Conservation (phyloP, 2,329 filamentous ascomycete species). For the Dothideomycetes sp. region DNA sequence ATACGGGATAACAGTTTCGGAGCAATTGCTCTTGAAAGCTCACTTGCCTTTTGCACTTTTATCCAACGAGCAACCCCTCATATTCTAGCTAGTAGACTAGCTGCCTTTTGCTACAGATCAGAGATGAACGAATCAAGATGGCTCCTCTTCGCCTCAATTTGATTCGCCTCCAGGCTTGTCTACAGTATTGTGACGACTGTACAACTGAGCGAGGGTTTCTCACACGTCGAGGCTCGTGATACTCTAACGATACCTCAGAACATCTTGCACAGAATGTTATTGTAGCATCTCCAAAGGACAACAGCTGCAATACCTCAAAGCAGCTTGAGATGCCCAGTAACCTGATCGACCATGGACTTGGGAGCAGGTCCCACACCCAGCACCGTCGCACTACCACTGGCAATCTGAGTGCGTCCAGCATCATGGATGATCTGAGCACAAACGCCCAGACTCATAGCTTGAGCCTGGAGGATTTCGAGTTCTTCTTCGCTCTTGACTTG, state of each 20-base stretch:
- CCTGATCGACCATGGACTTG: slow-evolving; percentile 73
- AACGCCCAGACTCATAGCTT: slow-evolving; percentile 73
- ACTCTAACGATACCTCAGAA: background rate
- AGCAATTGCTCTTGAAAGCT: too few relatives aligned
- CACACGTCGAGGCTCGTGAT: background rate
- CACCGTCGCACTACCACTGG: slow-evolving; percentile 83
- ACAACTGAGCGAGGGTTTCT: too few relatives aligned
- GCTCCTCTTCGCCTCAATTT: background rate
- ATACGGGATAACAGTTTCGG: too few relatives aligned
- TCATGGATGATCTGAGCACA: slow-evolving; percentile 87
- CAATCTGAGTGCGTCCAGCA: slow-evolving; percentile 95
- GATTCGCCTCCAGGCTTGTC: too few relatives aligned
- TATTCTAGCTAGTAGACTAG: too few relatives aligned
- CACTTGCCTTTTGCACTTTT: too few relatives aligned
- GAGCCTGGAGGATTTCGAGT: slow-evolving; percentile 63
- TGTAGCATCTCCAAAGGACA: background rate
- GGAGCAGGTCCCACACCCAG: slow-evolving; percentile 67
- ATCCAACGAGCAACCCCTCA: too few relatives aligned
- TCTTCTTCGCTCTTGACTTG: slow-evolving; percentile 81
- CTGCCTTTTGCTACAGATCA: slow-evolving; percentile 1
- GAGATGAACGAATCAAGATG: background rate
- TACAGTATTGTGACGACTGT: background rate
- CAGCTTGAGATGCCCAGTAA: slow-evolving; percentile 78
- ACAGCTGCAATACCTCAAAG: slow-evolving; percentile 39
- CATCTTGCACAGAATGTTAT: background rate